phyloP scores from a whole-genome alignment of 2,329 filamentous ascomycete genomes.

The Fusarium tjaetaba region DNA sequence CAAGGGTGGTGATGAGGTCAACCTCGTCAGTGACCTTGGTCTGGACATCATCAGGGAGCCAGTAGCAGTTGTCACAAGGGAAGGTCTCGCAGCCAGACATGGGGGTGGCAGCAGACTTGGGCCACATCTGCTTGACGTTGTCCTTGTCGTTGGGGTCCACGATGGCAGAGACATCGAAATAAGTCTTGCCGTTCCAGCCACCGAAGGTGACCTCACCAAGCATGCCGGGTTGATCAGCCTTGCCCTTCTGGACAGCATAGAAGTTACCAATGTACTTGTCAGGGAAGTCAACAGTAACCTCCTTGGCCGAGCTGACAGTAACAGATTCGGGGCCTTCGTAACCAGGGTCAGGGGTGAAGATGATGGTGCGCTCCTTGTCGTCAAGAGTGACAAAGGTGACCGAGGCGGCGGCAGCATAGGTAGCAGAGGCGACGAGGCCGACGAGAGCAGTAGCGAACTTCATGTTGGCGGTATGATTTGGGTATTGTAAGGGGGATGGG shows the following conservation, averaged over 20 bases:
- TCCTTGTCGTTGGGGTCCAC: constrained; percentile 60
- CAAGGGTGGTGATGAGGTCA: constrained; percentile 63
- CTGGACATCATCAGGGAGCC: constrained; percentile 62
- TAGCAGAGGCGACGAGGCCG: constrained; percentile 55
- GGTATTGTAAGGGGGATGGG: constrained; percentile 18
- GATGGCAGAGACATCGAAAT: constrained; percentile 69
- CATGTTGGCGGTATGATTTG: constrained; percentile 57
- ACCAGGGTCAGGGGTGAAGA: constrained; percentile 60
- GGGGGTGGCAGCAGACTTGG: constrained; percentile 48
- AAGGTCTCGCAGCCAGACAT: constrained; percentile 62
- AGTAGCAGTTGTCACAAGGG: constrained; percentile 66
- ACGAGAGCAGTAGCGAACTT: constrained; percentile 60
- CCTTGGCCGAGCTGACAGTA: constrained; percentile 50
- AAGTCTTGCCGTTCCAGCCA: constrained; percentile 59
- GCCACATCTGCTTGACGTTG: constrained; percentile 66
- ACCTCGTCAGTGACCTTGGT: constrained; percentile 61
- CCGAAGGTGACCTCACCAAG: constrained; percentile 62
- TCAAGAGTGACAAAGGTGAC: constrained; percentile 71
- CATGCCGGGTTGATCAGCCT: constrained; percentile 57
- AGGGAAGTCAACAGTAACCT: constrained; percentile 56
- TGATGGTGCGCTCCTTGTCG: constrained; percentile 57
- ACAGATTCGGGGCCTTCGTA: constrained; percentile 50
- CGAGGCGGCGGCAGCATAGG: constrained; percentile 57
- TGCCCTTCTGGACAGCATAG: constrained; percentile 59
- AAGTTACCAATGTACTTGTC: constrained; percentile 60